Evolutionary conservation across 331 rosid genomes (phyloP), one percentile per base, ranked within the genome.

Genomic region (Phaseolus coccineus): DNA sequence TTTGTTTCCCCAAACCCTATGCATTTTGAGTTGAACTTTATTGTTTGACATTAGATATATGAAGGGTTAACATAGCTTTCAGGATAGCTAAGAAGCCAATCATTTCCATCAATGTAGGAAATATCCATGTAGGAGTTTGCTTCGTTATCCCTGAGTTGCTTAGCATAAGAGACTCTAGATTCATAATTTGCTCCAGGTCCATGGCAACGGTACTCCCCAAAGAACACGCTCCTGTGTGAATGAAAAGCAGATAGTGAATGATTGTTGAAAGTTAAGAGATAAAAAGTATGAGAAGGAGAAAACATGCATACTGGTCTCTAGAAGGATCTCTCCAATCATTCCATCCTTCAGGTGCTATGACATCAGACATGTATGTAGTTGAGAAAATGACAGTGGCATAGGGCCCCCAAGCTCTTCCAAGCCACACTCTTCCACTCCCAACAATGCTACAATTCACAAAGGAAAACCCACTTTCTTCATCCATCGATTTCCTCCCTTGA

Each of bases 341-440:
- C 93, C 93, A 93, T 56, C 95, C 98, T 2, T 85, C 87, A 0
- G 84, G 58, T 59, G 91, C 84, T 0, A 93, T 82, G 2, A 90
- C 87, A 47, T 88, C 84, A 35, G 93, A 86, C 97, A 93, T 90
- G 79, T 58, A 87, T 0, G 96, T 87, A 42, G 9, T 75, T 9
- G 93, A 87, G 79, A 90, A 89, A 35, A 90, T 81, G 0, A 85
- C 91, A 6, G 89, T 83, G 31, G 96, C 90, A 50, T 10, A 88
- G 25, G 84, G 0, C n/a, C 96, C 91, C 97, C 96, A 91, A 0
- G 97, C 94, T 83, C 97, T 79, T 5, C 96, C 94, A 31, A 91
- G 96, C 97, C 96, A 93, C 57, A 91, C 91, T 76, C 72, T 91
- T 25, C 97, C 96, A 51, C 74, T 86, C 15, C 97, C 97, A 61